Evolutionary conservation across 495 filamentous ascomycete genomes (phyloP), one percentile per base, ranked within the genome.

Genomic region (Aspergillus leporis): DNA sequence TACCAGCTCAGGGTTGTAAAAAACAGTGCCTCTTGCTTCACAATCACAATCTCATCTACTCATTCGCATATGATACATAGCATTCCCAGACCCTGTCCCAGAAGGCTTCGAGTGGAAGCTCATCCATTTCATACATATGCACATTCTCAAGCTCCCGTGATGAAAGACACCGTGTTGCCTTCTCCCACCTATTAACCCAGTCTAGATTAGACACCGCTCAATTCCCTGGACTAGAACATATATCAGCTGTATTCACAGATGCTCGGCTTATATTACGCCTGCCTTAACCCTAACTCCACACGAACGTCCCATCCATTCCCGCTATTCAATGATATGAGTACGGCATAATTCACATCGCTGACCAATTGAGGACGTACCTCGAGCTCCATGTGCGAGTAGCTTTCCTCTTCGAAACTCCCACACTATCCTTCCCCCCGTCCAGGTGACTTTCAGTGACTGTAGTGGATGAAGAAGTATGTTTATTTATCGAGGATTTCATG

Each of bases 21-120:
- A 13, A 40, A 40, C 10, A 12, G 16, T 40, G 3, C 36, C 10
- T 40, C 36, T 3, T n/a, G n/a, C n/a, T 18, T 43, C 38, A 43
- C 5, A 46, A 53, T 36, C 1, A 9, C 23, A 25, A 12, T 43
- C 18, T 18, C 25, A 21, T 47, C 12, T 21, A 56, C 23, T 30
- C 38, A 47, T 13, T 23, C 5, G 36, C 53, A 61, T 56, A 56
- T 30, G 46, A 46, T 18, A 61, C 28, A 53, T 56, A 56, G 31
- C 59, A 56, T 30, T 12, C 25, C 59, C 59, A 61, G 8, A 61
- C 52, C 34, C 53, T 41, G 31, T 56, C 53, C 59, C 53, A 52
- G 28, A 53, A 57, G 5, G 48, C 54, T 36, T 52, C 22, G 4
- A 57, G 13, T 10, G 59, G 48, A 25, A 48, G 46, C 41, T 57